Evolutionary conservation across 2,329 filamentous ascomycete species (phyloP), one percentile per base, ranked within the genome.

Genomic region (Dryadomyces sulphureus): DNA sequence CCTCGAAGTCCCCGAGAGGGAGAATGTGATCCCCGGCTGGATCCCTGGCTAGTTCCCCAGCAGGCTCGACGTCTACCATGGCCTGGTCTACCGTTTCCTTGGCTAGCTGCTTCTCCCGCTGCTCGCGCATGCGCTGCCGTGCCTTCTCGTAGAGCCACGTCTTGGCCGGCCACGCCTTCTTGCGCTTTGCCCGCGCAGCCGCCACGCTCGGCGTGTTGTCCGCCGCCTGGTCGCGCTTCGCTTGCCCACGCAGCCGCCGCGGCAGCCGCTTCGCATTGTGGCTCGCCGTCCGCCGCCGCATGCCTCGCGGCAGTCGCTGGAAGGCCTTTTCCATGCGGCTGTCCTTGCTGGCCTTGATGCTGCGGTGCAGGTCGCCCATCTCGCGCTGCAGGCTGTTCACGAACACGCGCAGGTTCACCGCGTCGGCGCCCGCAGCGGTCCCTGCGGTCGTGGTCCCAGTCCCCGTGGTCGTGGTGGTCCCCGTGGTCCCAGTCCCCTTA

Each of bases 241-340:
- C 88, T 53, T 83, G 74, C 35, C 65, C 65, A 47, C 83, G 75
- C 57, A 96, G 64, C 51, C 87, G 69, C 58, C 81, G 82, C 2
- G 92, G 92, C 16, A 98, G 81, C 51, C 83, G 77, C 64, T 90
- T 94, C 32, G 84, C 84, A 72, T 98, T 95, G 64, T 98, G 92
- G 60, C 88, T 94, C 19, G 90, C 92, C 0, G 90, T 94, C 55
- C 92, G 74, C 52, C 92, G 73, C 53, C 92, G 73, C 73, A 98
- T 66, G 43, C 81, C 79, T 54, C 87, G 77, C 1, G 92, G 92
- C 5, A 98, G 84, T 54, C 86, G 77, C 62, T 98, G 92, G 57
- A 96, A 96, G 14, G 90, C 52, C 40, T 50, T 50, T 21, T 54
- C 52, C 7, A 46, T 89, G 44, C 90, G 75, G 48, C 77, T 79